Evolutionary conservation across 805 yeast species (phyloP).

Genomic region (Saturnispora sekii): DNA sequence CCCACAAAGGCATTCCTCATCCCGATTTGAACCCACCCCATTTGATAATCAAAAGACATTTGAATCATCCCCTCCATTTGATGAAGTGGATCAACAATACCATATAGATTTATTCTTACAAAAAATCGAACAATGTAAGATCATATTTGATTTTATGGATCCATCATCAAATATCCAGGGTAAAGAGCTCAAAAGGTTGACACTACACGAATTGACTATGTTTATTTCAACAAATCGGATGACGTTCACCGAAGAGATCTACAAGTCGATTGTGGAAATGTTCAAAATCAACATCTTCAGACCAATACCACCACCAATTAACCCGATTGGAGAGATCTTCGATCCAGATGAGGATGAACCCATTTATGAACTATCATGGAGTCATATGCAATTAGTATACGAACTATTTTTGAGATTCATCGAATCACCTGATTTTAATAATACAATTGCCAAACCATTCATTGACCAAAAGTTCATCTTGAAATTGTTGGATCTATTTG

Average conservation of each 20-base stretch:
- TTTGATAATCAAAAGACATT: constrained; percentile 41
- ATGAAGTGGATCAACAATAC: constrained; percentile 71
- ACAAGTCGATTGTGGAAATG: constrained; percentile 80
- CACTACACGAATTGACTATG: constrained; percentile 82
- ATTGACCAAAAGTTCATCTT: constrained; percentile 87
- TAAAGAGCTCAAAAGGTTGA: constrained; percentile 80
- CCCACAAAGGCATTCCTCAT: constrained; percentile 87
- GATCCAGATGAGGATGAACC: constrained; percentile 99
- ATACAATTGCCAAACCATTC: constrained; percentile 83
- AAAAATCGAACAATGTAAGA: constrained; percentile 90
- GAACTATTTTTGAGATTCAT: constrained; percentile 89
- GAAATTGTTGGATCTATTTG: constrained; percentile 77
- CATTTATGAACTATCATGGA: constrained; percentile 93
- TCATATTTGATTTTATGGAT: constrained; percentile 88
- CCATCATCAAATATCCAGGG: constrained; percentile 88
- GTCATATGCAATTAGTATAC: constrained; percentile 95
- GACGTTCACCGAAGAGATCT: constrained; percentile 84
- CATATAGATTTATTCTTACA: constrained; percentile 73
- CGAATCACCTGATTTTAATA: constrained; percentile 91
- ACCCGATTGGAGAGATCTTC: constrained; percentile 90
- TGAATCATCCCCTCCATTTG: constrained; percentile 74
- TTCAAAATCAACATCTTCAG: constrained; percentile 82
- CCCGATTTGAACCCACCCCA: constrained; percentile 76
- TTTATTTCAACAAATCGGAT: constrained; percentile 77
- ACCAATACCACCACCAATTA: constrained; percentile 97